Evolutionary conservation across 768 basidiomycete species (phyloP), one percentile per base, ranked within the genome.

Genomic region (Tulasnella sp.): DNA sequence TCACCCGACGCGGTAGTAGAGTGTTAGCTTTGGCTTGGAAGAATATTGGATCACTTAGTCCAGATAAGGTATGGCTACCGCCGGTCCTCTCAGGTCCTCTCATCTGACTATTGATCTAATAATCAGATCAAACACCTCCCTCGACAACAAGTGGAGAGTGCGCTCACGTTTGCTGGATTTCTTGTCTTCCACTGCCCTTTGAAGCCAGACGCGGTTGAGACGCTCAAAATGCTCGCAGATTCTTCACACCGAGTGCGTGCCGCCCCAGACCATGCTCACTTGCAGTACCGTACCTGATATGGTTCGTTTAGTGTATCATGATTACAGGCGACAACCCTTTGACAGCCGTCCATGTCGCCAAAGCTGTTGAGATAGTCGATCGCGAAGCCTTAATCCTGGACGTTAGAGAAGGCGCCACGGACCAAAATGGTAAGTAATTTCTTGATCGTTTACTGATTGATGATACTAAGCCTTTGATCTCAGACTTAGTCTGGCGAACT

Each of bases 261-360:
- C 41, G 45, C 43, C 8, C 8, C 31, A 17, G 27, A 4, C 31
- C 49, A 45, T 34, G 52, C 4, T 49, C 17, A n/a, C 12, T 1
- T 43, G 5, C 60, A 53, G 43, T 64, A 10, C 66, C 49, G 50
- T 45, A 45, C 50, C 45, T 53, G 53, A 45, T 17, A 3, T n/a
- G n/a, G n/a, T n/a, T n/a, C 4, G 56, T 49, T 21, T 60, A 96
- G 92, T 98, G 96, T 69, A 77, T 98, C 59, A 99, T 99, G 96
- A 99, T 99, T 63, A 99, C 96, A 48, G 96, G 96, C 38, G 96
- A 99, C 70, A 98, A 98, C 70, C 96, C 96, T 7, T 73, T 99
- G 54, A 99, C 96, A 0, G 96, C 96, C 7, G 84, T 89, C 0
- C 96, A 98, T 68, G 93, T 99, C 46, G 96, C 96, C 17, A 80